These are phyloP conservation scores for Sarcomyxa edulis DNA, from an alignment of 768 basidiomycete species.

Conservation along the genomic window DNA sequence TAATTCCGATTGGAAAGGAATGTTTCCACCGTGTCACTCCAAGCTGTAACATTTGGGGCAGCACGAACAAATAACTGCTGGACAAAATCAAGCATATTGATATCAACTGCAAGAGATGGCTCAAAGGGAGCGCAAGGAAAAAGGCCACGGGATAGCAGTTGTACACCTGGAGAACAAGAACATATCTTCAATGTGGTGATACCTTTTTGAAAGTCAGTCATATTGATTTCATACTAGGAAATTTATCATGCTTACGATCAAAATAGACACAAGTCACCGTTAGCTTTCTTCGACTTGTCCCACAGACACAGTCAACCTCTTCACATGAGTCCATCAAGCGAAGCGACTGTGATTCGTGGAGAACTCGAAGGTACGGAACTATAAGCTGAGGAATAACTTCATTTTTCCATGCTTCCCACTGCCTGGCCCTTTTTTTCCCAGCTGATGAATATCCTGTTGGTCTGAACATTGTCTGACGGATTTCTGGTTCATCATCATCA, in stretches of 20 bases:
- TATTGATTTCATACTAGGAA: not conserved
- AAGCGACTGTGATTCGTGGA: too few relatives aligned
- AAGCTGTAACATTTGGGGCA: slow-evolving; percentile 21
- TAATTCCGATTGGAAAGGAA: slow-evolving; percentile 15
- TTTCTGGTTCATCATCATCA: too few relatives aligned
- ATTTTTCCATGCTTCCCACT: too few relatives aligned
- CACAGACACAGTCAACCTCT: too few relatives aligned
- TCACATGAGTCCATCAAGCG: too few relatives aligned
- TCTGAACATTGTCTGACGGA: too few relatives aligned
- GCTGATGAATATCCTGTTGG: too few relatives aligned
- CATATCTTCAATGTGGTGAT: slow-evolving; percentile 7
- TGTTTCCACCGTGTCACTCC: slow-evolving; percentile 19
- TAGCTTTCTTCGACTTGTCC: too few relatives aligned
- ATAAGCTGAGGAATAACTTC: too few relatives aligned
- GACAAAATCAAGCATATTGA: slow-evolving; percentile 23
- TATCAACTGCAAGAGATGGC: slow-evolving; percentile 25
- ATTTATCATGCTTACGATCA: not conserved
- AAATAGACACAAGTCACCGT: slow-evolving; percentile 3
- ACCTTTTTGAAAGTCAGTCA: not conserved
- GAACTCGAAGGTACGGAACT: too few relatives aligned
- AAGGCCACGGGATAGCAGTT: slow-evolving; percentile 18
- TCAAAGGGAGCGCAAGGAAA: slow-evolving; percentile 22
- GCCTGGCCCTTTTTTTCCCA: too few relatives aligned
- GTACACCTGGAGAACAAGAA: slow-evolving; percentile 11
- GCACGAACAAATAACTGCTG: slow-evolving; percentile 17